Evolutionary conservation across 2,329 filamentous ascomycete species (phyloP).

Genomic region (Aureobasidium leucospermi): DNA sequence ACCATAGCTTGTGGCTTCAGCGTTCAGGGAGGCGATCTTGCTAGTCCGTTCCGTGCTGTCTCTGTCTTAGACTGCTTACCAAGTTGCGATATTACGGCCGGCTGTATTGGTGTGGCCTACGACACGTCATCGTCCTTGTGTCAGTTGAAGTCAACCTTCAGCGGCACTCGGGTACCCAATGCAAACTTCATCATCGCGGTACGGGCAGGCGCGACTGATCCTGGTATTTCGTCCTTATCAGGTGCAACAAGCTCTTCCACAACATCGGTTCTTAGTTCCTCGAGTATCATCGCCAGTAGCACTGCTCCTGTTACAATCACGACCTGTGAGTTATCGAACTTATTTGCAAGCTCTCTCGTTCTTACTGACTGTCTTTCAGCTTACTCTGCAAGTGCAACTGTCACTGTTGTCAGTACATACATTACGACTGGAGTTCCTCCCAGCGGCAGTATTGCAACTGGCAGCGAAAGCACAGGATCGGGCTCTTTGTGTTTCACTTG

Average conservation of each 20-base stretch:
- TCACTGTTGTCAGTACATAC: constrained; percentile 6
- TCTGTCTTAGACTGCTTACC: constrained; percentile 18
- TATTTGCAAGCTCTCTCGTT: too few species aligned
- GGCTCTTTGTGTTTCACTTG: constrained; percentile 25
- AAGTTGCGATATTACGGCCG: constrained; percentile 17
- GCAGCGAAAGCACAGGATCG: not conserved
- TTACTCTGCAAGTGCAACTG: constrained; percentile 14
- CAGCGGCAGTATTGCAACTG: not conserved
- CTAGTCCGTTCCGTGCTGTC: constrained; percentile 14
- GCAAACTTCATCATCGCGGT: not conserved
- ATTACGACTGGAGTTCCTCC: not conserved
- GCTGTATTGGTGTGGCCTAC: constrained; percentile 20
- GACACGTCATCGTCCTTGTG: constrained; percentile 16
- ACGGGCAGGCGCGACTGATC: not conserved
- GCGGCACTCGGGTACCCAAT: constrained; percentile 12
- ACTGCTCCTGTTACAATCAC: constrained; percentile 5
- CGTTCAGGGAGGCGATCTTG: constrained; percentile 18
- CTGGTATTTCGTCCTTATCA: not conserved
- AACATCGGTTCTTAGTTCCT: not conserved
- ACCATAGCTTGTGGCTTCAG: constrained; percentile 18
- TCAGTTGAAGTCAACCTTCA: constrained; percentile 20
- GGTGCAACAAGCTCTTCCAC: not conserved
- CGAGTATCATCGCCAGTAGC: not conserved
- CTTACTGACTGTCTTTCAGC: not conserved
- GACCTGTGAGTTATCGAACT: not conserved